Base-by-base conservation (phyloP, 495 filamentous ascomycete genomes). In the Hypoxylon rickii region DNA sequence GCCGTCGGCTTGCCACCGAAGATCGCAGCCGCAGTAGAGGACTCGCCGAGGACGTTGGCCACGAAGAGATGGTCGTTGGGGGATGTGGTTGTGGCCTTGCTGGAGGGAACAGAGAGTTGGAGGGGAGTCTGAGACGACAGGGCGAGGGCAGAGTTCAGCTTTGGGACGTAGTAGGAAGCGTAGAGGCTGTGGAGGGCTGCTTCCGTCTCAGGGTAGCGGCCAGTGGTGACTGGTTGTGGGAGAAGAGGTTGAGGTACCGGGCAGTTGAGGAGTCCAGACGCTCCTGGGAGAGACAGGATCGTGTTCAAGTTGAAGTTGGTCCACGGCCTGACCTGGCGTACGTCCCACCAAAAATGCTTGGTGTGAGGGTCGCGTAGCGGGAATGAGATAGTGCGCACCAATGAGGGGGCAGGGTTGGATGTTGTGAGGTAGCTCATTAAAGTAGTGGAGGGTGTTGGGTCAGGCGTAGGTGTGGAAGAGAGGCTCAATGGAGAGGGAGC, bases 311-410 rank as follows among this genome's bases (percentile, higher is more conserved):
- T 87, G 79, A 96, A 96, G 52, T 83, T 79, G 36, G 78, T 79
- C 92, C 92, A 97, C 56, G 83, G 79, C 40, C 88, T 85, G 55
- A 96, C 76, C 62, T 95, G 92, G 42, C 92, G 88, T 47, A 96
- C 81, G 58, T 97, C 92, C 89, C 89, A 97, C 92, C 92, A 97
- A 67, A 90, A 93, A 67, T 95, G 87, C 64, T 86, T 86, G 65
- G 88, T 84, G 61, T 86, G 70, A 36, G 86, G 86, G 32, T 90
- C 83, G 19, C 83, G 80, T 17, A 82, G 79, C 7, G 83, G 78
- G 67, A 88, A 83, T 58, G 85, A 89, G 63, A 92, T 82, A 48
- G 86, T 89, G 58, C 86, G 89, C 11, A 95, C 89, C n/a, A 96
- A 76, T 24, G 84, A 85, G 7, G 92, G 87, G 15, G 89, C 82